Percentiles rank a stretch among this genome's conserved stretches.
Conservation (phyloP, 257 asterid species). For the Fraxinus cuspidata region DNA sequence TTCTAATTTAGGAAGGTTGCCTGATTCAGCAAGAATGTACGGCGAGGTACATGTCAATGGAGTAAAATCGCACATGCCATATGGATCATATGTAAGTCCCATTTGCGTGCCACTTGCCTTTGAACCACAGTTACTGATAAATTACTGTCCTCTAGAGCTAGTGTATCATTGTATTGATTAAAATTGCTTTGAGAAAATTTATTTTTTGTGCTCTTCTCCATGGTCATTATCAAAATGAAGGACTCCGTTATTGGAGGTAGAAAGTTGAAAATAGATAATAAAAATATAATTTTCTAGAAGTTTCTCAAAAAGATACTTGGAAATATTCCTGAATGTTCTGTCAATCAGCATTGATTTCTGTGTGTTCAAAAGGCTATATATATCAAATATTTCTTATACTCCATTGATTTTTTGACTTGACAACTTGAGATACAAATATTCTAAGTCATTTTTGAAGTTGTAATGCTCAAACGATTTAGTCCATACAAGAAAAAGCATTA, state of each 20-base stretch:
- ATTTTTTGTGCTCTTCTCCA: background rate
- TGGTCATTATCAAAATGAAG: background rate
- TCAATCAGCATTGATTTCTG: background rate
- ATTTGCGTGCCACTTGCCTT: slow-evolving; percentile 20
- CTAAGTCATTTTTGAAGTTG: background rate
- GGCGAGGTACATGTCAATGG: slow-evolving; percentile 96
- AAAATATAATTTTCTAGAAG: background rate
- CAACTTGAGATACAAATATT: slow-evolving; percentile 4
- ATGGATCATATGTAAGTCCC: slow-evolving; percentile 85
- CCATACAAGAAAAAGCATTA: background rate
- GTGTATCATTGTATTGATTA: slow-evolving; percentile 17
- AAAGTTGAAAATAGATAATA: background rate
- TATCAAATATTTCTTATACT: background rate
- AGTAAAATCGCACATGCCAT: slow-evolving; percentile 62
- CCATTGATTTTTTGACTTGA: background rate
- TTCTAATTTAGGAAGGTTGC: slow-evolving; percentile 73
- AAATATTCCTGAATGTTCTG: background rate
- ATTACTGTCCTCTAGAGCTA: background rate
- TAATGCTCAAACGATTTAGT: slow-evolving; percentile 1
- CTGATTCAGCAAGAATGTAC: slow-evolving; percentile 73
- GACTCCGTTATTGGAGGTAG: background rate
- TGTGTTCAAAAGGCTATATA: background rate
- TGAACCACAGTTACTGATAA: slow-evolving; percentile 11
- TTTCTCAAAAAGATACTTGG: background rate
- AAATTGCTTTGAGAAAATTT: slow-evolving; percentile 16